Evolutionary conservation across 495 filamentous ascomycete species (phyloP).

Genomic region (Lindgomyces ingoldianus): DNA sequence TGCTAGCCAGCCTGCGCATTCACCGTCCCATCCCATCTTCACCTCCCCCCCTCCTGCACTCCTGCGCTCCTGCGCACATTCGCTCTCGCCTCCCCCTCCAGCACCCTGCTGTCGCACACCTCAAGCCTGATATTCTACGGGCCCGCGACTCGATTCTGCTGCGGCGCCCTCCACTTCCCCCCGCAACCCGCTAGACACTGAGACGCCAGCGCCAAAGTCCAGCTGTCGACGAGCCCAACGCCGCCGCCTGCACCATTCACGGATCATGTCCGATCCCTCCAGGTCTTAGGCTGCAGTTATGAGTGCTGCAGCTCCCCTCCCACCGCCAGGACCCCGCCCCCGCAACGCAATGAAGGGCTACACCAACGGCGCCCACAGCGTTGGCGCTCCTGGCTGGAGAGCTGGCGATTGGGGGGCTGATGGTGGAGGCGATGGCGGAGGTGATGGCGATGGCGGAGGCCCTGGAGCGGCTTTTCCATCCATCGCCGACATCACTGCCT

Average conservation of each 20-base stretch:
- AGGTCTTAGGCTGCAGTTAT: conserved; percentile 21
- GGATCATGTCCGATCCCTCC: neutral
- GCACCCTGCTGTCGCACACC: neutral
- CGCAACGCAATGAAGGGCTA: conserved; percentile 33
- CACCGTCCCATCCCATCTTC: neutral
- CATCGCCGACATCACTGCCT: conserved; percentile 18
- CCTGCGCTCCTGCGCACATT: neutral
- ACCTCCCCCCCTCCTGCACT: neutral
- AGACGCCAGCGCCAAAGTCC: neutral
- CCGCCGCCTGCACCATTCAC: neutral
- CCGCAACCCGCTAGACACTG: neutral
- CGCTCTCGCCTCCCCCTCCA: neutral
- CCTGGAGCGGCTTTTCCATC: conserved; percentile 7
- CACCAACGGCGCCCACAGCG: conserved; percentile 3
- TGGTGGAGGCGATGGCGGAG: conserved; percentile 9
- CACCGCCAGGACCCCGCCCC: conserved; percentile 22
- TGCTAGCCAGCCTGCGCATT: no score
- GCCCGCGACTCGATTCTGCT: neutral
- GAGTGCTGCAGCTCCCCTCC: conserved; percentile 33
- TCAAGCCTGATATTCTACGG: no score
- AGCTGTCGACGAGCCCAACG: neutral
- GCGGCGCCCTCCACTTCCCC: neutral
- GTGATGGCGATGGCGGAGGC: conserved; percentile 4
- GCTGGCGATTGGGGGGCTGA: no score
- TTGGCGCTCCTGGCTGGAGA: conserved; percentile 24